These are phyloP conservation scores for Sherardia arvensis DNA, from an alignment of 257 asterid species.

Conservation along the genomic window DNA sequence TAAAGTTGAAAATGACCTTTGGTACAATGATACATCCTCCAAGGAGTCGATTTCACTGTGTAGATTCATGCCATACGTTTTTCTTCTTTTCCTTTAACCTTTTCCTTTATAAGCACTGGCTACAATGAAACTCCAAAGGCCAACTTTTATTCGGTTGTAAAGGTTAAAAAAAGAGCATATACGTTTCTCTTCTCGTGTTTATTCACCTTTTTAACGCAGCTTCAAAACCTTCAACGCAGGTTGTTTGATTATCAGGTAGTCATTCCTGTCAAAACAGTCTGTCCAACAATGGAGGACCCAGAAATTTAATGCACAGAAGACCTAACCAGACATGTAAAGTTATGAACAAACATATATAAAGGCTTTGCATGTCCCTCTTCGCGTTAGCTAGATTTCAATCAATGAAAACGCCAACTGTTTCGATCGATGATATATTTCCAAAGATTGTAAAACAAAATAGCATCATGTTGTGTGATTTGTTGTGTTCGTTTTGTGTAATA, in stretches of 20 bases:
- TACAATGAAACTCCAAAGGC: constrained; percentile 5
- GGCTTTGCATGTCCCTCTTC: too few species aligned
- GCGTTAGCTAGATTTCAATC: too few species aligned
- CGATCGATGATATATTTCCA: too few species aligned
- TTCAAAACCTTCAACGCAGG: not conserved
- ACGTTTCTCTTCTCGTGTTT: constrained; percentile 10
- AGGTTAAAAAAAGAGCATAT: not conserved
- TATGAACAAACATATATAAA: not conserved
- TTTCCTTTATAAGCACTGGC: not conserved
- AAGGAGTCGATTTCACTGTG: not conserved
- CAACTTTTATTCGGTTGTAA: constrained; percentile 10
- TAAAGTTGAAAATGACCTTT: not conserved
- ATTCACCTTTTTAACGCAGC: not conserved
- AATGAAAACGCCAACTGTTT: too few species aligned
- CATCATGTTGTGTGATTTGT: too few species aligned
- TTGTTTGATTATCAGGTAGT: constrained; percentile 6
- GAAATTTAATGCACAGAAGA: not conserved
- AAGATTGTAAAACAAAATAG: too few species aligned
- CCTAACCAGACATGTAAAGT: not conserved
- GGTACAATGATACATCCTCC: not conserved
- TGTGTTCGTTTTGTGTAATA: too few species aligned
- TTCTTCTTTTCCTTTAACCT: not conserved
- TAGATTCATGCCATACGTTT: not conserved
- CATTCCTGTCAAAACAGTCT: constrained; percentile 17
- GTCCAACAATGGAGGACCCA: constrained; percentile 4